phyloP scores from a whole-genome alignment of 176 grass and related monocot genomes.

The Triticum turgidum region DNA sequence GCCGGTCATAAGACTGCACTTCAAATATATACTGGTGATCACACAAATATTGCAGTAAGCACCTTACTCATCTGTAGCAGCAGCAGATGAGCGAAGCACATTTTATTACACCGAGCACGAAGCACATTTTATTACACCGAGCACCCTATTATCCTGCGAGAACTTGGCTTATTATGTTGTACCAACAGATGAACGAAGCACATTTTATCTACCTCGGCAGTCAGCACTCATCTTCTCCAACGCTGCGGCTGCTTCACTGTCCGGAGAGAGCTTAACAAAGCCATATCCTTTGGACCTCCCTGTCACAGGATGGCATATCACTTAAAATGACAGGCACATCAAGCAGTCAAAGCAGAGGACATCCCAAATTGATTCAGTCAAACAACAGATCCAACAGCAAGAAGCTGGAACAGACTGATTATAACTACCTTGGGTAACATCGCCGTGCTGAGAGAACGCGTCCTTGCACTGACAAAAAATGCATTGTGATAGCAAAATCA shows the following conservation, averaged over 20 bases:
- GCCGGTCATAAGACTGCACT: too few species aligned
- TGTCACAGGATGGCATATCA: conserved; percentile 55
- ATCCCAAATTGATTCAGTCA: too few species aligned
- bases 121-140: background rate
- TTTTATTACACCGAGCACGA: too few species aligned
- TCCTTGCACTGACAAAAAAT: conserved; percentile 5
- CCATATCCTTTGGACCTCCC: conserved; percentile 58
- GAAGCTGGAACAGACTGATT: too few species aligned
- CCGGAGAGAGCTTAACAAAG: conserved; percentile 40
- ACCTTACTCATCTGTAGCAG: background rate
- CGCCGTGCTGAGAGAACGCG: conserved; percentile 47
- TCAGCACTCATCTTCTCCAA: conserved; percentile 38
- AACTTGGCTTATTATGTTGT: background rate
- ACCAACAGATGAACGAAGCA: background rate
- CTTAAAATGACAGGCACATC: conserved; percentile 25
- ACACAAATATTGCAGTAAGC: too few species aligned
- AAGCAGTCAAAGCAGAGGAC: too few species aligned
- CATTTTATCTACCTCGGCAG: conserved; percentile 16
- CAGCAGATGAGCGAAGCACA: background rate
- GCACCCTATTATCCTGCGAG: background rate
- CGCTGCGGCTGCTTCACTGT: conserved; percentile 34
- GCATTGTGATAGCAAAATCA: too few species aligned
- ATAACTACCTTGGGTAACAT: conserved; percentile 37
- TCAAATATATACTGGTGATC: too few species aligned
- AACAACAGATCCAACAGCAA: background rate